Base-by-base conservation (phyloP, 2,329 filamentous ascomycete genomes). In the Ilyonectria mors-panacis region DNA sequence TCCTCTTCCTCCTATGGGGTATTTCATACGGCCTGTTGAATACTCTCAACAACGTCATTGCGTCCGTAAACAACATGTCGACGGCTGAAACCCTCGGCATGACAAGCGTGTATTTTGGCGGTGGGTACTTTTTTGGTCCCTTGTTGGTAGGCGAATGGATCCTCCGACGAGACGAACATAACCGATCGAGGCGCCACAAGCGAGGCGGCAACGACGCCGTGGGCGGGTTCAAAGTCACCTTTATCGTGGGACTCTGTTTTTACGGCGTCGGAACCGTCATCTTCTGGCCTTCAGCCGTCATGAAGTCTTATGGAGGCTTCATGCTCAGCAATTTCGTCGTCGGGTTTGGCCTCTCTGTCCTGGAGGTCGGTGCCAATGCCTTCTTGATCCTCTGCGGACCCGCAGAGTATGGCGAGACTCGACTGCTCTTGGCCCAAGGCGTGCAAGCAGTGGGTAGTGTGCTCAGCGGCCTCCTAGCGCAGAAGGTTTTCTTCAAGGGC, bases 11-110 rank as follows among this genome's bases (percentile, higher is more conserved):
- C 70, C 83, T 97, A 3, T 97, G 94, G 94, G 95, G 95, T 0
- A 92, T 97, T 65, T 94, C 94, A 0, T 97, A 97, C 73, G 95
- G 95, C 0, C 86, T 97, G 2, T 84, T 97, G 6, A 94, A 96
- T 75, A 92, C 91, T 0, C 86, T 98, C 30, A 97, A 97, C 77
- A 87, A 86, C 21, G 89, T 89, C 26, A 91, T 94, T 59, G 89
- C 91, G 39, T 76, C 80, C 13, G 87, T 94, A 6, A 87, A 91
- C 15, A 75, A 86, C 23, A 91, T 92, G 85, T 87, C 84, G 1
- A 79, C 84, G 0, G 85, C 88, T 7, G 86, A 94, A 78, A 91
- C 87, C 0, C 82, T 94, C 3, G 91, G 90, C 1, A 85, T 94
- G 44, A 92, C 91, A 23, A 89, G 87, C 65, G 86, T 90, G 6